These are phyloP conservation scores for Hibiscus trionum DNA, from an alignment of 345 rosid genomes.

Conservation along the genomic window DNA sequence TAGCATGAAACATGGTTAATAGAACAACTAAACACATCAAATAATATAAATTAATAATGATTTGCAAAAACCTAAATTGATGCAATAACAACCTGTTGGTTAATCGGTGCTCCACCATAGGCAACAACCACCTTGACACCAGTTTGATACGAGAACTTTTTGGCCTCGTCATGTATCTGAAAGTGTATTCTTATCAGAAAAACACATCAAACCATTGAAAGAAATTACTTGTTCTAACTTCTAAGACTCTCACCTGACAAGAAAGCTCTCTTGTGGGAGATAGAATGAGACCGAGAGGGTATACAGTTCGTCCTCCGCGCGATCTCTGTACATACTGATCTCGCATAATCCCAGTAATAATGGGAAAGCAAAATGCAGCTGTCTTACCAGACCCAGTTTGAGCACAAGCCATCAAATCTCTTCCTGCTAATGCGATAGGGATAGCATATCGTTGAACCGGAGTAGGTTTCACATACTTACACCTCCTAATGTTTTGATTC, in stretches of 20 bases:
- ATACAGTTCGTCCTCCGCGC: slow-evolving; percentile 77
- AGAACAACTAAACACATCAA: not conserved
- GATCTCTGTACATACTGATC: slow-evolving; percentile 61
- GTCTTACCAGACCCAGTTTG: slow-evolving; percentile 99
- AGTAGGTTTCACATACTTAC: slow-evolving; percentile 95
- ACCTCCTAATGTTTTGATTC: slow-evolving; percentile 74
- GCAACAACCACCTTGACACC: slow-evolving; percentile 97
- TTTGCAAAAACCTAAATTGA: not conserved
- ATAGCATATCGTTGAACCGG: slow-evolving; percentile 91
- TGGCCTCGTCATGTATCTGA: slow-evolving; percentile 98
- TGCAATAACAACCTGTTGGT: slow-evolving; percentile 55
- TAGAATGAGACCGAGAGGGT: slow-evolving; percentile 92
- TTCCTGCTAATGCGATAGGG: slow-evolving; percentile 71
- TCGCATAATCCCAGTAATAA: slow-evolving; percentile 84
- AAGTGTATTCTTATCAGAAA: slow-evolving; percentile 7
- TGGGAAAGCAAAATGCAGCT: slow-evolving; percentile 96
- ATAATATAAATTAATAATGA: not conserved
- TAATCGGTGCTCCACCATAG: slow-evolving; percentile 98
- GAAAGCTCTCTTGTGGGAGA: slow-evolving; percentile 82
- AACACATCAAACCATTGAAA: not conserved
- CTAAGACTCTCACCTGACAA: not conserved
- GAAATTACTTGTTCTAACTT: not conserved
- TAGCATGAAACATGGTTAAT: not conserved
- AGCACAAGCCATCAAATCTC: slow-evolving; percentile 99
- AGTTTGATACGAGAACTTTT: slow-evolving; percentile 89